These are phyloP conservation scores for Leptosphaerulina australis DNA, from an alignment of 2,329 filamentous ascomycete genomes.

Conservation along the genomic window DNA sequence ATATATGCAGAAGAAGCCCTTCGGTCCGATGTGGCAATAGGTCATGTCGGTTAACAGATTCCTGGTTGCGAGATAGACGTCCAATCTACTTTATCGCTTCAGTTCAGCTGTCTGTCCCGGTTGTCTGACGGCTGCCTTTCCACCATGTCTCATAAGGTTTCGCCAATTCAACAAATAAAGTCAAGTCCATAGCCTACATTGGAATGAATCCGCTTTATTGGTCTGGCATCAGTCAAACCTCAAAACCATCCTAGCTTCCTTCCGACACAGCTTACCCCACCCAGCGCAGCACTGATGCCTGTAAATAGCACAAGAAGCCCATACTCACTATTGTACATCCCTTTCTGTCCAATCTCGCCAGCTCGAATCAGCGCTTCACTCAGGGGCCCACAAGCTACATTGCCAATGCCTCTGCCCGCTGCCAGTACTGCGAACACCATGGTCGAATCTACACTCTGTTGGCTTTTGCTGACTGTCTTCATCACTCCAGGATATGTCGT, in stretches of 20 bases:
- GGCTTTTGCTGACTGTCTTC: constrained; percentile 26
- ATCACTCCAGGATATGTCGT: constrained; percentile 38
- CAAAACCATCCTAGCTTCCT: constrained; percentile 23
- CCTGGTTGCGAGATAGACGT: no score
- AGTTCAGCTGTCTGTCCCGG: no score
- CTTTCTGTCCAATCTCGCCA: constrained; percentile 20
- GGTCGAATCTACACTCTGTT: constrained; percentile 37
- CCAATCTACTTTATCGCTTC: no score
- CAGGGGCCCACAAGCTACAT: constrained; percentile 57
- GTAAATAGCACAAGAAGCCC: constrained; percentile 52
- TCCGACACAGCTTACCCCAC: constrained; percentile 33
- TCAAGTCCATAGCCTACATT: no score
- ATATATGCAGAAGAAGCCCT: no score
- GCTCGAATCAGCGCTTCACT: constrained; percentile 52
- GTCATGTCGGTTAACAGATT: no score
- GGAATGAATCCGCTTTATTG: no score
- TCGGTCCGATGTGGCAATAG: no score
- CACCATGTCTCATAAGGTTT: no score
- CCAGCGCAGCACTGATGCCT: constrained; percentile 48
- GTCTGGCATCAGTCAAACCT: no score
- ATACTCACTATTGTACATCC: constrained; percentile 52
- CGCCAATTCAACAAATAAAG: no score
- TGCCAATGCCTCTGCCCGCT: constrained; percentile 58
- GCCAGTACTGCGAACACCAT: constrained; percentile 56
- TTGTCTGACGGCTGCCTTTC: no score